Base-by-base conservation (phyloP, 208 protist genomes). In the Trypanosoma avium region DNA sequence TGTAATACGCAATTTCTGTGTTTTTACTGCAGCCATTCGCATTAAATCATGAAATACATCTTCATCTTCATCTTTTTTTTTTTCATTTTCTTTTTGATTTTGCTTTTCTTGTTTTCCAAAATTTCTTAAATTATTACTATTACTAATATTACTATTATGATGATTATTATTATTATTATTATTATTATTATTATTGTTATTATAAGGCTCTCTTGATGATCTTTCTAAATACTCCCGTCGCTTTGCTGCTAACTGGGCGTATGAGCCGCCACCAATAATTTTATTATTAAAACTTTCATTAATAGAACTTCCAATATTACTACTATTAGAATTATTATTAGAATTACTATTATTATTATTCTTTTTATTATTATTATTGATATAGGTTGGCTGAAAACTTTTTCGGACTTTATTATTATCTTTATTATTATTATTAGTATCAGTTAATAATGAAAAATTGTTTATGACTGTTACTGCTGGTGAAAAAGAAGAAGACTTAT, bases 241-340 rank as follows among this genome's bases (percentile, higher is more conserved):
- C 54, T 33, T 69, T 33, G 35, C 45, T 3, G 63, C 63, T n/a
- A 69, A 17, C 29, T 56, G 52, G 0, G 30, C 63, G 45, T 69
- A 69, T 22, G 63, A 69, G 5, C 33, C 19, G 17, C 26, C 47
- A 42, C 32, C 52, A 22, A 22, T 17, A 36, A 3, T 21, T n/a
- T 15, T 8, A 42, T 1, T 13, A 26, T 21, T 43, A 61, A 2
- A 38, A 55, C 32, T 35, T 10, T 4, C 22, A 24, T 15, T 15
- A n/a, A 1, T 19, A 0, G 6, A 17, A 19, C n/a, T 27, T 8
- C 13, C 45, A 48, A n/a, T 36, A 21, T 33, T 33, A 45, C 47
- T 47, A 8, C 40, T 60, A 42, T 42, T 42, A 15, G 2, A 42
- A 13, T 8, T 42, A 42, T 9, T 42, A 42, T 42, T 42, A 2